Base-by-base conservation (phyloP, 495 filamentous ascomycete genomes). In the Emericellopsis terricola region DNA sequence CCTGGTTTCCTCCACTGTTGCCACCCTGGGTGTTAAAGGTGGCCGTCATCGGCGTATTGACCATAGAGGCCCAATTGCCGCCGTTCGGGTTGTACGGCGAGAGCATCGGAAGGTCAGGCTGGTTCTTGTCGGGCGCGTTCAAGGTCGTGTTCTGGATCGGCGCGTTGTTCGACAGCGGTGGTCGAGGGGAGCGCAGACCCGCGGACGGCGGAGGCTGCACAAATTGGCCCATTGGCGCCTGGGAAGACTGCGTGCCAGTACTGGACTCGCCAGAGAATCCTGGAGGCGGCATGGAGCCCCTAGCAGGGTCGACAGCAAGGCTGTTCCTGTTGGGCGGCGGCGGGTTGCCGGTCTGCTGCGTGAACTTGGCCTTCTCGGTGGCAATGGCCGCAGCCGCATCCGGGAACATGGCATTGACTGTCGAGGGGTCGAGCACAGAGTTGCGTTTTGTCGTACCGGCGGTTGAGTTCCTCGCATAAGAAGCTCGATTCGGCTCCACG, bases 331-430 rank as follows among this genome's bases (percentile, higher is more conserved):
- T 92, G 20, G 89, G 94, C 3, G 78, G 71, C 14, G 87, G 82
- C 8, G 78, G 78, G 38, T 84, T 81, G 31, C 89, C 87, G 19
- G 84, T 92, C 52, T 89, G 79, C 51, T 93, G 83, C 8, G 83
- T 86, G 49, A 92, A 94, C 56, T 94, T 85, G 33, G 84, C 86
- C 62, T 94, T 93, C 59, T 97, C 87, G 33, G 85, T 89, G 19
- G 85, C 85, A 54, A 97, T 94, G 10, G 91, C 91, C 10, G 87
- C 91, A 2, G 89, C 91, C 15, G 89, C 89, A 62, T 96, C 89
- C 4, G 89, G 89, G 51, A 97, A 97, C 89, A 97, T 96, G 42
- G 83, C 83, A 58, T 93, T 87, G 51, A 94, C 92, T n/a, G 81
- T 84, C 21, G 73, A 76, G n/a, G 82, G 61, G 49, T 96, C 89